Evolutionary conservation across 164 flowering plant species (phyloP), one percentile per base, ranked within the genome.

Genomic region (Piper longum): DNA sequence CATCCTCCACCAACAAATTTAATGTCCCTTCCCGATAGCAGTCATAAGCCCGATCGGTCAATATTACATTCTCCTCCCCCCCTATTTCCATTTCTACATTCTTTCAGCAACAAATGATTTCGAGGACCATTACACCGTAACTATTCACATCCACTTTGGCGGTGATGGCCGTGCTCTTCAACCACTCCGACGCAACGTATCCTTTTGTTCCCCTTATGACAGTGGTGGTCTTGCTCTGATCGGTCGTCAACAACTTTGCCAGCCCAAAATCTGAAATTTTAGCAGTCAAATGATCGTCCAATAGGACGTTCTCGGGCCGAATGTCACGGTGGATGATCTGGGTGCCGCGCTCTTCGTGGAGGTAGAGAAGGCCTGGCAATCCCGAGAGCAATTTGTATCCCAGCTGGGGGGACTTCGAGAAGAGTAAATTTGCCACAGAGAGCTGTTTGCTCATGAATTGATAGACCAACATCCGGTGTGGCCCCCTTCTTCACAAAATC

Each of bases 271-370:
- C 71, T 4, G 71, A 68, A 5, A 72, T 72, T 44, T 48, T 44
- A 2, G 75, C 70, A 1, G 41, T 63, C 7, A 57, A 63, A 43
- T 3, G 54, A 8, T 65, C 62, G 44, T 73, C 75, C 8, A 72
- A 61, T 5, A 68, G 71, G 41, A 72, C 62, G 60, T 71, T 71
- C n/a, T 71, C 69, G 45, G 73, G 73, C 60, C 66, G 66, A 14
- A 71, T 65, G 26, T 67, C 75, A 19, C 70, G 66, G 14, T 73
- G 76, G 48, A 73, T 66, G 64, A 69, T 70, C 58, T 66, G 73
- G 48, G 48, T 63, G 62, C 51, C 56, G 62, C 76, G 70, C 42
- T 73, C 73, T 51, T 70, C 76, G 16, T 73, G 76, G 16, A 66
- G 61, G 59, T 74, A 74, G 18, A 56, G 19, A 72, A 59, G 48